Base-by-base conservation (phyloP, 1,284 basidiomycete genomes). In the Calocybe gambosa region DNA sequence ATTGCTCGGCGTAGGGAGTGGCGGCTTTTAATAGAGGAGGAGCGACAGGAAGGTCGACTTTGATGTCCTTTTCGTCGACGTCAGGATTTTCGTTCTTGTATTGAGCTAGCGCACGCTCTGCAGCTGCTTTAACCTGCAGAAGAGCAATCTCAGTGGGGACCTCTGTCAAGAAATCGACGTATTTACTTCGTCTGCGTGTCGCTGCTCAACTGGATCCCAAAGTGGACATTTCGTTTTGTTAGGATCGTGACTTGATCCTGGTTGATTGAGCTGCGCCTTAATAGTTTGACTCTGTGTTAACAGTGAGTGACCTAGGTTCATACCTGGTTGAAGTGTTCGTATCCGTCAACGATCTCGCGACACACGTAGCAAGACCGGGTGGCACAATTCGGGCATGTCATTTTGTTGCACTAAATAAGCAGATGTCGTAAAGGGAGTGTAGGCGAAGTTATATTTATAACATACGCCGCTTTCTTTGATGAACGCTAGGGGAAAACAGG, bases 251-350 rank as follows among this genome's bases (percentile, higher is more conserved):
- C 61, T 62, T 16, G 53, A 19, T 4, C 44, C 49, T 15, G 60
- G 21, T 15, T 41, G 29, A 2, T 23, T 29, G 28, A 36, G 39
- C 19, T 29, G 41, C 7, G 39, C 13, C 46, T 45, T 23, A 13
- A 6, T 5, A 20, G 5, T 25, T 29, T 5, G 33, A 13, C 16
- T 25, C 20, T 23, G 18, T 9, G n/a, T 12, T 16, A 16, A 3
- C 1, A 25, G 44, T 3, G 31, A 36, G 39, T 29, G 18, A 37
- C 5, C 9, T 45, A 33, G 13, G 16, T 6, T 41, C 71, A 35
- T 52, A 76, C 76, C 42, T 80, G 71, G 42, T 78, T 65, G 58
- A 93, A 93, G 58, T 93, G 90, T 0, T 85, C 80, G 58, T 93
- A 93, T 0, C 88, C 85, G 1, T 5, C 48, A 4, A 56, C 46